These are phyloP conservation scores for Cronartium quercuum DNA, from an alignment of 1,284 basidiomycete genomes.

Conservation along the genomic window DNA sequence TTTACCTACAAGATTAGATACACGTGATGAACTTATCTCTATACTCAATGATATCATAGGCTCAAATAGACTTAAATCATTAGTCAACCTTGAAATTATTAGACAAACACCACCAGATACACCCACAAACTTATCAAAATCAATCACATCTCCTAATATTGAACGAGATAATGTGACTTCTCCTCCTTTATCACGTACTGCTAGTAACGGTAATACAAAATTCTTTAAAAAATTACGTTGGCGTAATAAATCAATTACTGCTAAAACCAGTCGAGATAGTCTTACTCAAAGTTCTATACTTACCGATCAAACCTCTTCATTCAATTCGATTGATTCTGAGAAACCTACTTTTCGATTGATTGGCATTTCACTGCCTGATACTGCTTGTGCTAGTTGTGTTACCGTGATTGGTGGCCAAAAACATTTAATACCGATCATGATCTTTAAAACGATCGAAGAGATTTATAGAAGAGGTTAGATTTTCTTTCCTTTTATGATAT, in stretches of 20 bases:
- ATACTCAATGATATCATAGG: neutral
- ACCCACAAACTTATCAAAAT: neutral
- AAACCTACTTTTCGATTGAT: neutral
- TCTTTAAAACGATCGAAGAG: conserved; percentile 50
- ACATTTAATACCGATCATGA: conserved; percentile 49
- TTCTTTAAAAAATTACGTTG: neutral
- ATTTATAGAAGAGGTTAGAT: conserved; percentile 49
- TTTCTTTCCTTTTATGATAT: neutral
- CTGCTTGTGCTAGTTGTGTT: conserved; percentile 38
- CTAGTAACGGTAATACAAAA: neutral
- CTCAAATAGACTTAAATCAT: neutral
- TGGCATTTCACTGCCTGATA: conserved; percentile 6
- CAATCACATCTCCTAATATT: too few species aligned
- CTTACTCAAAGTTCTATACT: neutral
- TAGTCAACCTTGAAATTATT: neutral
- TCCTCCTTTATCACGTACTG: neutral
- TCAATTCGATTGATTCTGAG: neutral
- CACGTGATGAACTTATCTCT: neutral
- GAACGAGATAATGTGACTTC: too few species aligned
- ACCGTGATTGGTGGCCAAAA: conserved; percentile 49
- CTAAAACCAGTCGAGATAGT: neutral
- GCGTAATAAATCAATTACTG: neutral
- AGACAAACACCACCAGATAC: neutral
- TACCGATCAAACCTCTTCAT: neutral
- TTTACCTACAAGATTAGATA: conserved; percentile 62